Evolutionary conservation across 2,329 filamentous ascomycete species (phyloP).

Genomic region (Claviceps cyperi): DNA sequence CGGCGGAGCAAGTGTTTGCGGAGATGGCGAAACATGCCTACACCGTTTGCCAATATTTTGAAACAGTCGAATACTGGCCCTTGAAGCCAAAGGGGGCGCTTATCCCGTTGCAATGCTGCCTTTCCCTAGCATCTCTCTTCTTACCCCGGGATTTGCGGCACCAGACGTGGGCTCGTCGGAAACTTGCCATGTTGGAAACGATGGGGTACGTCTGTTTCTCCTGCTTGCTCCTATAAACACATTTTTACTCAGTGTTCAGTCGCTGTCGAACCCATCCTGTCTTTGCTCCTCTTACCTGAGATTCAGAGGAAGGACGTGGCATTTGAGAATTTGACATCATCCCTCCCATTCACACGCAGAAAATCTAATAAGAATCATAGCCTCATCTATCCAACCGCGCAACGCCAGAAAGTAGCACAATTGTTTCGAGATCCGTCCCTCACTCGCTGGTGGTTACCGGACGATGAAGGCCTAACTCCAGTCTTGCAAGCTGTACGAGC

Average conservation of each 20-base stretch:
- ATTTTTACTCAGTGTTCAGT: no score
- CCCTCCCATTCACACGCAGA: no score
- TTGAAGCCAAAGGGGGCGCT: conserved; percentile 54
- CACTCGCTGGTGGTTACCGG: conserved; percentile 77
- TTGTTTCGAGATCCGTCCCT: conserved; percentile 60
- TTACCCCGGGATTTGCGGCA: conserved; percentile 61
- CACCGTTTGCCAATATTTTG: conserved; percentile 62
- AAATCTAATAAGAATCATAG: conserved; percentile 27
- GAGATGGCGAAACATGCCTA: conserved; percentile 50
- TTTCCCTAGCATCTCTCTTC: conserved; percentile 66
- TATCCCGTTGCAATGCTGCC: conserved; percentile 57
- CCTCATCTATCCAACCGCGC: conserved; percentile 65
- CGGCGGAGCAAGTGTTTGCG: conserved; percentile 32
- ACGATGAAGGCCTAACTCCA: conserved; percentile 60
- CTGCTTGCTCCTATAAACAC: not conserved
- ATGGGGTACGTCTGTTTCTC: conserved; percentile 49
- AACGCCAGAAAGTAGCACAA: conserved; percentile 61
- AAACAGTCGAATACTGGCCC: conserved; percentile 61
- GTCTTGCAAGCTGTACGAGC: conserved; percentile 64
- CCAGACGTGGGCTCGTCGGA: conserved; percentile 64
- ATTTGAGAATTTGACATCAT: no score
- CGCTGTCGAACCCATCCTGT: no score
- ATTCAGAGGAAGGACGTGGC: no score
- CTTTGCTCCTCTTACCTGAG: no score
- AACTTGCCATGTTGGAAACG: conserved; percentile 64